Percentiles rank a stretch among this genome's conserved stretches.
phyloP scores from a whole-genome alignment of 306 rosid genomes.

The Erythrophleum fordii region DNA sequence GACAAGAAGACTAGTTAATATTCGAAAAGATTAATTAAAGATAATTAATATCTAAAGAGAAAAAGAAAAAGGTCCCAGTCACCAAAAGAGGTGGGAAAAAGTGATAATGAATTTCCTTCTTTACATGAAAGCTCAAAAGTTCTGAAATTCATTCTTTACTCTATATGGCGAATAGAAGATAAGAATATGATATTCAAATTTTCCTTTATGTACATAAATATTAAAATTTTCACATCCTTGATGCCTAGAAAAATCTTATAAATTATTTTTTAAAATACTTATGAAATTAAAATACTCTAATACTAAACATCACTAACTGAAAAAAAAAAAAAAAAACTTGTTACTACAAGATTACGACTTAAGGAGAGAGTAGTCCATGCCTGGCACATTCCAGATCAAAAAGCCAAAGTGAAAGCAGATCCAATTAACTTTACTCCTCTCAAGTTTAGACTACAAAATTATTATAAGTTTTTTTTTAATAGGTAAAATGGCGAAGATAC shows the following conservation, averaged over 20 bases:
- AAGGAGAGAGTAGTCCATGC: neutral
- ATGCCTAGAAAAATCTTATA: no score
- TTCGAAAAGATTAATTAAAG: neutral
- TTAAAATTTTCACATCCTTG: no score
- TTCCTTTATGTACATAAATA: neutral
- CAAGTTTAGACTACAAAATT: neutral
- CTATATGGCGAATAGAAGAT: neutral
- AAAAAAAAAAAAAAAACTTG: no score
- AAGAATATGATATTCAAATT: no score
- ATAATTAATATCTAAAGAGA: neutral
- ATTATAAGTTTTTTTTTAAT: neutral
- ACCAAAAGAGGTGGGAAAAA: slow-evolving; percentile 1
- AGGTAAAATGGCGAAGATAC: neutral
- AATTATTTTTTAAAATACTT: no score
- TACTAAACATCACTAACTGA: no score
- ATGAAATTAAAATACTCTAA: no score
- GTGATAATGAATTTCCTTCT: slow-evolving; percentile 2
- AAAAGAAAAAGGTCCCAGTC: neutral
- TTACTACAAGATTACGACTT: neutral
- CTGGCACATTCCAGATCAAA: slow-evolving; percentile 8
- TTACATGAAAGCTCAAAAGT: neutral
- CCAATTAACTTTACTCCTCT: neutral
- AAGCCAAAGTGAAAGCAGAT: slow-evolving; percentile 26
- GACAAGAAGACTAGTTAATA: neutral
- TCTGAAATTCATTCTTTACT: neutral